Evolutionary conservation across 1,139 yeast species (phyloP), one percentile per base, ranked within the genome.

Genomic region (Candida mesenterica): DNA sequence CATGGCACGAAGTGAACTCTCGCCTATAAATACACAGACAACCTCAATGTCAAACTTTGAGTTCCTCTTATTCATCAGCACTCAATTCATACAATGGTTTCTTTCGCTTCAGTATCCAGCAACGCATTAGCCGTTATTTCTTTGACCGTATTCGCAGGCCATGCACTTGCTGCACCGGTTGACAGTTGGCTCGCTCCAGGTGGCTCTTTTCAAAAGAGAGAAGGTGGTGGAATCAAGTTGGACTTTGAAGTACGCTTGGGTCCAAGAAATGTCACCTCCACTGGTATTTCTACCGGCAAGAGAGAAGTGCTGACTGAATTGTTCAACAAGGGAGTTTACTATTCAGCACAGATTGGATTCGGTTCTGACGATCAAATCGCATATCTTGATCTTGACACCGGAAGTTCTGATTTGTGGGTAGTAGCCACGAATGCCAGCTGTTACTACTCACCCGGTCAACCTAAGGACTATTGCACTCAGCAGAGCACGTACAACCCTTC

Each of bases 341-440:
- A 43, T 23, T 16, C 32, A 14, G 31, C 39, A 7, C 19, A 32
- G 7, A 22, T 43, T 23, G 20, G 23, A 7, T 6, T 43, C 10
- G 46, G 46, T 13, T 39, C 45, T 5, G 22, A 39, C 24, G 20
- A 40, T 1, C 42, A 37, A 30, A 15, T 19, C 4, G 25, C 39
- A 5, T 25, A 30, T 19, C 42, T 45, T 5, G 42, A 39, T n/a
- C 7, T 53, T 19, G 55, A 50, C 30, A 51, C 57, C 4, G 57
- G 57, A 6, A 44, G n/a, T n/a, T n/a, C n/a, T n/a, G n/a, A n/a
- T n/a, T n/a, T n/a, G n/a, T n/a, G n/a, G n/a, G n/a, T n/a, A 49
- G 19, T 41, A 13, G 36, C 32, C 5, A 41, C 34, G 16, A 33
- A 37, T 12, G 36, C 46, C 7, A 15, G 22, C 4, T 9, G 16